Base-by-base conservation (phyloP, 257 asterid genomes). In the Dorcoceras hygrometricum region DNA sequence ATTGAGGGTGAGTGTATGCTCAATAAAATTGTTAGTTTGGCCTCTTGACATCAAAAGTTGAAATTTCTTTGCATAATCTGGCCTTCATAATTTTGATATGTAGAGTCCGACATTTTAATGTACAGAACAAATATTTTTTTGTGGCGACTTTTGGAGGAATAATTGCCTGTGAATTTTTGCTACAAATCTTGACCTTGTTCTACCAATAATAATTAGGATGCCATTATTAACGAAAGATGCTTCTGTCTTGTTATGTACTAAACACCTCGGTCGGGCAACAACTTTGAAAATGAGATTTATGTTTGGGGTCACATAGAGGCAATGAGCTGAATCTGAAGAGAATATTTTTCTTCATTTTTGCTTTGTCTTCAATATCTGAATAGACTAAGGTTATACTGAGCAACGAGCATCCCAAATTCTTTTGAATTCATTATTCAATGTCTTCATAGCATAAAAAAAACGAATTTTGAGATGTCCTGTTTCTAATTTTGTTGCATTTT, bases 1-100 rank as follows among this genome's bases (percentile, higher is more conserved):
- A 51, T 64, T 82, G 73, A 81, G 95, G 88, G 96, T 84, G 80
- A 78, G 92, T 81, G 67, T 63, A 50, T 57, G 14, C 18, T 63
- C 56, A 22, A 32, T 59, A 58, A 57, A 36, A 4, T 23, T 65
- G 18, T 55, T 60, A n/a, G 48, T 28, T 67, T 68, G 31, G 34
- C 59, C 53, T 23, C 24, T 68, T 39, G 8, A 31, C 54, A 31
- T 66, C 36, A 16, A 27, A 36, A 46, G 54, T 46, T 4, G 22
- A 46, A 46, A 46, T 46, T 14, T 46, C 54, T 46, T 1, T 39
- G 22, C 18, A 5, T 46, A 16, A 16, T 18, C 54, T 46, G 20
- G 20, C 20, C 22, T 46, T 46, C 53, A 20, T 46, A 4, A 46
- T 46, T 46, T 46, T 46, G 54, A 46, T 1, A 46, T 46, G 22